These are phyloP conservation scores for Eucalyptus curtisii DNA, from an alignment of 345 rosid genomes.

Conservation along the genomic window DNA sequence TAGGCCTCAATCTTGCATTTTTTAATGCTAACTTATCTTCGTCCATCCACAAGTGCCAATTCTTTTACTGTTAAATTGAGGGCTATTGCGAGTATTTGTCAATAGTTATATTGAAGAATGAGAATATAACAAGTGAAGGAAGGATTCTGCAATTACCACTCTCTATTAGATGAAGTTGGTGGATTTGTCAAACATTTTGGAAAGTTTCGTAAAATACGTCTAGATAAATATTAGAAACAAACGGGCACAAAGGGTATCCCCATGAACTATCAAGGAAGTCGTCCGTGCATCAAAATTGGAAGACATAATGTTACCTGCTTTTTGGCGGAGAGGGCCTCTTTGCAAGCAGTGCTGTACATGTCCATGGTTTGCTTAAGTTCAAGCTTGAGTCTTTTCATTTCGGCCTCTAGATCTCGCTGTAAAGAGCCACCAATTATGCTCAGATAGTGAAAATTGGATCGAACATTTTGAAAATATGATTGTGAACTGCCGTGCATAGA, in stretches of 20 bases:
- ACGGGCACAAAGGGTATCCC: not conserved
- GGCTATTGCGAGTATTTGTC: not conserved
- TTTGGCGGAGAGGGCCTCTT: constrained; percentile 76
- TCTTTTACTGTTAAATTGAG: not conserved
- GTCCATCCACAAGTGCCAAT: not conserved
- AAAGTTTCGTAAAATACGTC: not conserved
- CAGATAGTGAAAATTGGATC: not conserved
- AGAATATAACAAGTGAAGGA: not conserved
- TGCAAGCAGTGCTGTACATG: constrained; percentile 83
- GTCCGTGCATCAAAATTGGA: not conserved
- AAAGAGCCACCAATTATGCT: not conserved
- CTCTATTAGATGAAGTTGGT: not conserved
- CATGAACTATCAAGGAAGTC: not conserved
- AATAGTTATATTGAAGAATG: not conserved
- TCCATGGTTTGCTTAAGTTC: constrained; percentile 92
- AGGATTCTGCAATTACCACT: not conserved
- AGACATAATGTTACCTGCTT: constrained; percentile 32
- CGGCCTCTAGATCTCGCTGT: constrained; percentile 66
- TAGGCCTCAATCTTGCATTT: not conserved
- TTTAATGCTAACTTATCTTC: not conserved
- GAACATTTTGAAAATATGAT: not conserved
- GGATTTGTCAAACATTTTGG: not conserved
- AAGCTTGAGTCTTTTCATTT: constrained; percentile 79
- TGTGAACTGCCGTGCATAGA: not conserved
- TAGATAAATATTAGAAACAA: not conserved